Evolutionary conservation across 108 stramenopile genomes (phyloP).

Genomic region (Nitzschia sp.): DNA sequence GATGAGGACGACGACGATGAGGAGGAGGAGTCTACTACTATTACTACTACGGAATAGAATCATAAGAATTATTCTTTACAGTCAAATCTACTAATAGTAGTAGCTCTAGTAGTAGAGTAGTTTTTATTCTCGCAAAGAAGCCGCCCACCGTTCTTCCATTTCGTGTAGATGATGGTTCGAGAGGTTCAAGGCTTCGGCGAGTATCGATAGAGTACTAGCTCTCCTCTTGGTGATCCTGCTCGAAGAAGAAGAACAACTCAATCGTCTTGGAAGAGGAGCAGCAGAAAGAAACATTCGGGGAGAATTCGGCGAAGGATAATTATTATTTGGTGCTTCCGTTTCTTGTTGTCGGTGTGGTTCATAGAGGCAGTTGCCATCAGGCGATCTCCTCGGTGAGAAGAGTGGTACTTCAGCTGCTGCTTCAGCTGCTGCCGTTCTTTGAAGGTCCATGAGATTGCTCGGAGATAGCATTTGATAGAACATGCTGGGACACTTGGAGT

Average conservation of each 20-base stretch:
- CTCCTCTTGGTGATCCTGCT: background rate
- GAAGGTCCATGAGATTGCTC: background rate
- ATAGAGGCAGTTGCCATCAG: too few relatives aligned
- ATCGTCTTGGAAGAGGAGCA: background rate
- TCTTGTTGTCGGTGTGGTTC: background rate
- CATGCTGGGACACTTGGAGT: conserved; percentile 1
- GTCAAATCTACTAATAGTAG: too few relatives aligned
- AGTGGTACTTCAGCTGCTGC: too few relatives aligned
- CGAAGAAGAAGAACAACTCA: too few relatives aligned
- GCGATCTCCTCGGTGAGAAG: background rate
- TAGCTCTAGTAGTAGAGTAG: background rate
- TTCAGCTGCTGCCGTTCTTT: background rate
- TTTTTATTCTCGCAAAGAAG: background rate
- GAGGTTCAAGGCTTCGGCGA: background rate
- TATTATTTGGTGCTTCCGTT: too few relatives aligned
- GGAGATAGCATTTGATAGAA: conserved; percentile 7
- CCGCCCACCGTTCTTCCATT: too few relatives aligned
- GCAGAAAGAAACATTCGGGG: too few relatives aligned
- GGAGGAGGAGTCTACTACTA: too few relatives aligned
- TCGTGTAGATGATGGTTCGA: background rate
- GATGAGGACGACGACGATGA: too few relatives aligned
- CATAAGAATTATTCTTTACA: too few relatives aligned
- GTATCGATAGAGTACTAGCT: background rate
- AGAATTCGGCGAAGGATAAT: too few relatives aligned
- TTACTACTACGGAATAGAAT: too few relatives aligned